These are phyloP conservation scores for Pestalotiopsis sp. DNA, from an alignment of 2,329 filamentous ascomycete genomes.

Conservation along the genomic window DNA sequence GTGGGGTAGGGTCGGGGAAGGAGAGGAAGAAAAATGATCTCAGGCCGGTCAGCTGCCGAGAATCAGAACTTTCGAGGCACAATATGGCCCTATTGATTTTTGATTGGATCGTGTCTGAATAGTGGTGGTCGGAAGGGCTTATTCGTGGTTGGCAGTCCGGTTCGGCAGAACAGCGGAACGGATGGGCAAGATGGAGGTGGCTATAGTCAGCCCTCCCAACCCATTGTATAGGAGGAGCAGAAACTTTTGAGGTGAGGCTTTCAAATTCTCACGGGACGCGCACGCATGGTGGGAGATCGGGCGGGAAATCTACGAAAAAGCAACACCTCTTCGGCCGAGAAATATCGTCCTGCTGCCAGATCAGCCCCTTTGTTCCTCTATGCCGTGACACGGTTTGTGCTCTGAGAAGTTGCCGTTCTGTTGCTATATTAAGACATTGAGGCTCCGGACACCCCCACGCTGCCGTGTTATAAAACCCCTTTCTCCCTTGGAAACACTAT, in stretches of 20 bases:
- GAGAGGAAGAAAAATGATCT: not conserved
- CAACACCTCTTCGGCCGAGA: not conserved
- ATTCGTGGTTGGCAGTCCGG: not conserved
- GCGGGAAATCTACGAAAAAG: not conserved
- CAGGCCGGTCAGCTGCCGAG: not conserved
- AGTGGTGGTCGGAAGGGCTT: not conserved
- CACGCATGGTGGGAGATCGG: not conserved
- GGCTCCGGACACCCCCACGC: conserved; percentile 1
- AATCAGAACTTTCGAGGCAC: not conserved
- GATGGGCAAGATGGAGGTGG: not conserved
- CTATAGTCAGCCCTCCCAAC: not conserved
- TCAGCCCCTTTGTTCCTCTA: not conserved
- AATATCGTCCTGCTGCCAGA: not conserved
- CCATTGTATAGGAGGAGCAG: not conserved
- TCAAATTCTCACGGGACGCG: not conserved
- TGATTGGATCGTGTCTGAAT: not conserved
- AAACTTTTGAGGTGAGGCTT: not conserved
- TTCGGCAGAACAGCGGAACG: not conserved
- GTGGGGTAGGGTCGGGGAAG: not conserved
- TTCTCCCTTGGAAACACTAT: not conserved
- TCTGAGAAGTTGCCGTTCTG: not conserved
- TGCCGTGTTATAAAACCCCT: not conserved
- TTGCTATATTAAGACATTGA: not conserved
- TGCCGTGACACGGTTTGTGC: not conserved
- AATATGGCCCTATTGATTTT: not conserved